Evolutionary conservation across 2,329 filamentous ascomycete species (phyloP), one percentile per base, ranked within the genome.

Genomic region (Fusarium sp.): DNA sequence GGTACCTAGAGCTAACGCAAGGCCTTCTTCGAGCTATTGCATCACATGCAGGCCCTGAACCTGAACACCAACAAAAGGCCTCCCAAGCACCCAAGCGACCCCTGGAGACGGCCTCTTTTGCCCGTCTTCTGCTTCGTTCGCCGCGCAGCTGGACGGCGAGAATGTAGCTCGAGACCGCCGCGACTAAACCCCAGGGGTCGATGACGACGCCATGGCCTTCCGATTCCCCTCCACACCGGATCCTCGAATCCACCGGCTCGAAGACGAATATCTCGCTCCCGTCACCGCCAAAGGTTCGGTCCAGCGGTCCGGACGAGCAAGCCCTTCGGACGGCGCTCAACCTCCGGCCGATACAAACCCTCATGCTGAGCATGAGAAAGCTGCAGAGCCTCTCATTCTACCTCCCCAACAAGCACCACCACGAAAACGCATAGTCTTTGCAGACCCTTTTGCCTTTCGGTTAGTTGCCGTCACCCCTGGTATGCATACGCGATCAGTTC

Each of bases 401-500:
- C 67, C 72, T 10, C 62, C 70, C 4, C 69, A 70, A 14, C 64
- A 62, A 40, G 34, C 62, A 22, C 66, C 73, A 59, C 77, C 67
- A 66, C 79, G 85, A 52, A 86, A 87, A 67, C 83, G 85, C 71
- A 83, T 90, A 34, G 87, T 89, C n/a, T 86, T 90, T 70, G 87
- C 89, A 3, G 89, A 91, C 74, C 89, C 89, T 20, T 84, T 90
- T 59, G 88, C 89, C 10, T 88, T 90, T 72, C 85, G 85, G 87
- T 89, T 79, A 60, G 84, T 63, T 24, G n/a, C 14, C 54, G 18
- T n/a, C 34, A 31, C 60, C 34, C 47, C 22, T 6, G 42, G 42
- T 22, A 18, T 29, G 5, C 24, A 29, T 52, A 10, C 34, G 40
- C 14, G 5, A n/a, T 64, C 22, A 50, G n/a, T 67, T 35, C 67